Conservation (phyloP, 2,329 filamentous ascomycete genomes). For the Trichoderma sp. region DNA sequence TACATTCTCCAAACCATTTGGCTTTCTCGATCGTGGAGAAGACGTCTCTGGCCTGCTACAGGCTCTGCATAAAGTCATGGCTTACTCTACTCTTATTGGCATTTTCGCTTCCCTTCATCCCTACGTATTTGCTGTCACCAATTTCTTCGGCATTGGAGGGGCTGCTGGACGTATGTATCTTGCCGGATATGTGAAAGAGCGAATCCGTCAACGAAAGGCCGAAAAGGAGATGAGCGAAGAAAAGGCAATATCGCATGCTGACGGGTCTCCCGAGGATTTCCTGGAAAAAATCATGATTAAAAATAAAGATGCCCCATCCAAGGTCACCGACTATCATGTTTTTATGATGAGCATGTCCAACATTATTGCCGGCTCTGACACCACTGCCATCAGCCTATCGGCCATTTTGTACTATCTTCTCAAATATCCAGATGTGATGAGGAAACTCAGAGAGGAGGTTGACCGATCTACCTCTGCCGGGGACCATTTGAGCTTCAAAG, state of each 20-base stretch:
- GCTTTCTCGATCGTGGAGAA: slow-evolving; percentile 45
- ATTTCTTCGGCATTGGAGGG: slow-evolving; percentile 22
- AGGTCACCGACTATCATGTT: slow-evolving; percentile 19
- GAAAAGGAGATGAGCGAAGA: slow-evolving; percentile 24
- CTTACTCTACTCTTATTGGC: slow-evolving; percentile 29
- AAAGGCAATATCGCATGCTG: neutral
- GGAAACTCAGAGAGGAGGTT: slow-evolving; percentile 28
- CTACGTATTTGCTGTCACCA: slow-evolving; percentile 24
- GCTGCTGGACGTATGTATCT: slow-evolving; percentile 30
- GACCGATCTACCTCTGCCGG: slow-evolving; percentile 2
- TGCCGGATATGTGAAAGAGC: slow-evolving; percentile 30
- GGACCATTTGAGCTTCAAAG: slow-evolving; percentile 36
- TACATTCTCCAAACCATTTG: slow-evolving; percentile 39
- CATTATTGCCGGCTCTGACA: slow-evolving; percentile 42
- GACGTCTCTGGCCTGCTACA: slow-evolving; percentile 44
- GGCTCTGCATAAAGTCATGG: slow-evolving; percentile 25
- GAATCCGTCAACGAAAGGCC: slow-evolving; percentile 27
- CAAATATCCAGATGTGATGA: slow-evolving; percentile 29
- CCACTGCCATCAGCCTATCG: slow-evolving; percentile 48
- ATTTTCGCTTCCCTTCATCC: slow-evolving; percentile 24
- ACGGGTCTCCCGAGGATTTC: slow-evolving; percentile 19
- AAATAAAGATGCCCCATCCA: slow-evolving; percentile 18
- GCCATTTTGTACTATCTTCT: slow-evolving; percentile 45
- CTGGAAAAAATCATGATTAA: slow-evolving; percentile 21
- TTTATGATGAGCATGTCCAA: slow-evolving; percentile 30